A percentile compares a stretch with the other conserved stretches of the same genome.
Conservation (phyloP, 768 basidiomycete genomes). For the Psilocybe azurescens region DNA sequence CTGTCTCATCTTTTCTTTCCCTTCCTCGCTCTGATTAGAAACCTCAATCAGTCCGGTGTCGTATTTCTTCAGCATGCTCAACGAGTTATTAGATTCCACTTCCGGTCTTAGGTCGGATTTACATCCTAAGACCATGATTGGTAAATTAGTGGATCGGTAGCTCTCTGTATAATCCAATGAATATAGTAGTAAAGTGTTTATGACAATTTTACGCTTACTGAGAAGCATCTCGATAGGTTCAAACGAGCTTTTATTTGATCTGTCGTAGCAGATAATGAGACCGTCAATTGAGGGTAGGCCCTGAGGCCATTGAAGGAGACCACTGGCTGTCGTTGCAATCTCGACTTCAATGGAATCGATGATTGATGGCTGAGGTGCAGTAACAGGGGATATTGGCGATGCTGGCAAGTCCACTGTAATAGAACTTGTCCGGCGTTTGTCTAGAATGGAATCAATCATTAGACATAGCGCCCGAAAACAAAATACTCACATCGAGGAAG, state of each 20-base stretch:
- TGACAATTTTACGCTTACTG: conserved; percentile 52
- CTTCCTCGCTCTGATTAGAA: conserved; percentile 55
- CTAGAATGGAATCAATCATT: conserved; percentile 22
- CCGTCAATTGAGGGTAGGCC: conserved; percentile 71
- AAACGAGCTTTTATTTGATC: conserved; percentile 65
- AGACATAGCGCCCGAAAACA: not conserved
- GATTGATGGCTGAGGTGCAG: conserved; percentile 15
- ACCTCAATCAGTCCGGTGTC: conserved; percentile 85
- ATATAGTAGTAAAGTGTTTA: not conserved
- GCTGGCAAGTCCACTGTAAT: conserved; percentile 13
- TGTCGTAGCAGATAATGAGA: conserved; percentile 87
- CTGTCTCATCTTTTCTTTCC: conserved; percentile 74
- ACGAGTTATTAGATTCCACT: conserved; percentile 61
- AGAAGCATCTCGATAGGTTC: conserved; percentile 69
- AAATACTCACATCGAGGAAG: conserved; percentile 25
- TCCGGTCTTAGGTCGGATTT: conserved; percentile 74
- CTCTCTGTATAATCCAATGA: conserved; percentile 46
- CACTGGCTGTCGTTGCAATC: conserved; percentile 40
- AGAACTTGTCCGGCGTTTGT: conserved; percentile 34
- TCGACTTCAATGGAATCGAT: conserved; percentile 63
- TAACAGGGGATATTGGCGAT: conserved; percentile 38
- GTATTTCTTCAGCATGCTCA: conserved; percentile 57
- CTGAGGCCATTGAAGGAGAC: conserved; percentile 52
- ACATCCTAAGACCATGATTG: conserved; percentile 82
- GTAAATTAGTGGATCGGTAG: conserved; percentile 60